Conservation (phyloP, 306 rosid genomes). For the Datisca glomerata region DNA sequence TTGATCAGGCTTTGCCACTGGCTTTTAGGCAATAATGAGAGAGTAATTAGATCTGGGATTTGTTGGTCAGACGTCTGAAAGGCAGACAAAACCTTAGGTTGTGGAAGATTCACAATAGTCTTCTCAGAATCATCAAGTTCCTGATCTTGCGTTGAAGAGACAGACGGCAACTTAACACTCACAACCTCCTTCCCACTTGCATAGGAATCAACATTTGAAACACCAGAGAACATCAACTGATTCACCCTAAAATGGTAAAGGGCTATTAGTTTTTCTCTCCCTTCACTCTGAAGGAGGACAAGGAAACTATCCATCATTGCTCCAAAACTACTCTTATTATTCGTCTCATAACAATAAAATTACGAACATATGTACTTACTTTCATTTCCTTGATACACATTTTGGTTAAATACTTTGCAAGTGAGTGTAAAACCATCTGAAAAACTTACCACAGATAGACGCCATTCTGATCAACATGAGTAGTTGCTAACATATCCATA, state of each 20-base stretch:
- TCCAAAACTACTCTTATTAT: too few relatives aligned
- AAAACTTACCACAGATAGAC: constrained; percentile 75
- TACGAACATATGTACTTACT: too few relatives aligned
- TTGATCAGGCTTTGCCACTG: constrained; percentile 95
- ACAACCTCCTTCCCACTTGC: constrained; percentile 77
- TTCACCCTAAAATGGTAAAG: constrained; percentile 35
- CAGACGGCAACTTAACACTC: constrained; percentile 66
- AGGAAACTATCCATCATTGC: too few relatives aligned
- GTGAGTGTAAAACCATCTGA: not conserved
- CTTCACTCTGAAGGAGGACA: too few relatives aligned
- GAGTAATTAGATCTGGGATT: constrained; percentile 78
- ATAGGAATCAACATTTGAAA: constrained; percentile 50
- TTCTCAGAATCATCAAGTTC: constrained; percentile 29
- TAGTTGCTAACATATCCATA: constrained; percentile 84
- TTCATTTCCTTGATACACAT: too few relatives aligned
- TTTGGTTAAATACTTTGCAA: too few relatives aligned
- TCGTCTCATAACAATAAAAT: too few relatives aligned
- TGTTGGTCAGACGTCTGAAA: constrained; percentile 37
- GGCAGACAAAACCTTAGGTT: constrained; percentile 22
- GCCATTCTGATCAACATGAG: constrained; percentile 90
- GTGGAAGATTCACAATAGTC: constrained; percentile 19
- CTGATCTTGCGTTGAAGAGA: constrained; percentile 41
- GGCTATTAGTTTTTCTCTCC: too few relatives aligned
- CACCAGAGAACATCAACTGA: constrained; percentile 53
- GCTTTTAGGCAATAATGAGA: constrained; percentile 79